These are phyloP conservation scores for Aspergillus carlsbadensis DNA, from an alignment of 495 filamentous ascomycete species.

Conservation along the genomic window DNA sequence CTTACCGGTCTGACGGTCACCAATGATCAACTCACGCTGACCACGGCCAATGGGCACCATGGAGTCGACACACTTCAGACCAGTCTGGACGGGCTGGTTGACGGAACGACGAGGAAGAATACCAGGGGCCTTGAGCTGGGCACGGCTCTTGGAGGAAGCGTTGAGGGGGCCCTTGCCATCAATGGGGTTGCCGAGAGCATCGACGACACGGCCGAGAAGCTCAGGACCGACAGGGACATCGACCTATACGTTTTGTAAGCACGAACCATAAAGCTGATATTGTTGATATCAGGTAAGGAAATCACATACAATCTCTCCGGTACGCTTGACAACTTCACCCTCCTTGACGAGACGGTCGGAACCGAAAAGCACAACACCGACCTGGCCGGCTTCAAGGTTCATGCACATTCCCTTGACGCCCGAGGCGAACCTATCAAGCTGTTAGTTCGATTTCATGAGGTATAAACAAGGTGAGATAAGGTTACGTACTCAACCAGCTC, in stretches of 20 bases:
- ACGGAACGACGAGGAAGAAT: slow-evolving; percentile 96
- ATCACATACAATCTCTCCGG: slow-evolving; percentile 90
- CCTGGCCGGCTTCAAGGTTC: slow-evolving; percentile 99
- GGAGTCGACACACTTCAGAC: slow-evolving; percentile 98
- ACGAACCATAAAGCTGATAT: background rate
- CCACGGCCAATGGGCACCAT: slow-evolving; percentile 99
- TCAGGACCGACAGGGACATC: slow-evolving; percentile 93
- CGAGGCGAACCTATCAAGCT: slow-evolving; percentile 81
- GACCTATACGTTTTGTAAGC: slow-evolving; percentile 60
- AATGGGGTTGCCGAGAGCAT: slow-evolving; percentile 97
- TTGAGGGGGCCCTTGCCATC: slow-evolving; percentile 98
- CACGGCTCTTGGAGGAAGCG: slow-evolving; percentile 87
- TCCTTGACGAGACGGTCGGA: slow-evolving; percentile 99
- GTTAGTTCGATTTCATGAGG: slow-evolving; percentile 23
- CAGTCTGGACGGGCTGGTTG: slow-evolving; percentile 98
- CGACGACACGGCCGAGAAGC: slow-evolving; percentile 96
- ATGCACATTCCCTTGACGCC: slow-evolving; percentile 99
- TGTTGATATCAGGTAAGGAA: slow-evolving; percentile 1
- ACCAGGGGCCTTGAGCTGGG: slow-evolving; percentile 97
- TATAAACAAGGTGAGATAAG: slow-evolving; percentile 19
- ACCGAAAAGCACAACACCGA: slow-evolving; percentile 99
- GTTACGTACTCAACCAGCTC: slow-evolving; percentile 97
- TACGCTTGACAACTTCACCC: slow-evolving; percentile 99
- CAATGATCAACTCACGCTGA: slow-evolving; percentile 99
- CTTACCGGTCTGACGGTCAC: slow-evolving; percentile 99